A percentile compares a stretch with the other conserved stretches of the same genome.
These are phyloP conservation scores for Spizellomyces punctatus DNA, from an alignment of 192 early-diverging fungal species.

Conservation along the genomic window DNA sequence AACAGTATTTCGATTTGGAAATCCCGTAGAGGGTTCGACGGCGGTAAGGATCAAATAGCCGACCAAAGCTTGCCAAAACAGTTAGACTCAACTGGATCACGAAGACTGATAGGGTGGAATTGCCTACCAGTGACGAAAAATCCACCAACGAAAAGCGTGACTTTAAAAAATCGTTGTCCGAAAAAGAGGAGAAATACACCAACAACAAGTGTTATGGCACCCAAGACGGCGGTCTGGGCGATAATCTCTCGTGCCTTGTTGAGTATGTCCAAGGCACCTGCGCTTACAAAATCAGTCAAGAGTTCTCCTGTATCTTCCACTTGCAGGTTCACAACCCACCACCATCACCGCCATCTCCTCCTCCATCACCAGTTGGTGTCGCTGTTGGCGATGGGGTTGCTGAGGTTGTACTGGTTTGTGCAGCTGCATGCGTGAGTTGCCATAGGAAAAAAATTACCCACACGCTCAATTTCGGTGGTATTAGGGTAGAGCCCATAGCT, in stretches of 20 bases:
- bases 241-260: conserved; percentile 9
- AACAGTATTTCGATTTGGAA: conserved; percentile 13
- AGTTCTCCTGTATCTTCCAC: neutral
- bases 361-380: neutral
- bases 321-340: neutral
- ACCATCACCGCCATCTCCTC: neutral
- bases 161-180: conserved; percentile 34
- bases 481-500: too few relatives aligned
- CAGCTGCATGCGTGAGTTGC: neutral
- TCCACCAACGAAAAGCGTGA: conserved; percentile 29
- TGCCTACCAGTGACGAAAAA: conserved; percentile 27
- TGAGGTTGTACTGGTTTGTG: neutral
- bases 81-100: neutral
- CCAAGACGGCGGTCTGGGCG: conserved; percentile 24
- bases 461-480: too few relatives aligned
- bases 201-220: conserved; percentile 20
- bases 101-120: neutral
- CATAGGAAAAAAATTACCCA: neutral
- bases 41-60: conserved; percentile 30
- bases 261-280: neutral
- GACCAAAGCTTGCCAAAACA: conserved; percentile 6
- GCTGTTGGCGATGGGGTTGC: neutral
- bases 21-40: conserved; percentile 37
- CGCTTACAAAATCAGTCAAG: neutral
- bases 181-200: conserved; percentile 33